Percentiles rank a stretch among this genome's conserved stretches.
Conservation (phyloP, 345 rosid species). For the Salix koriyanagi region DNA sequence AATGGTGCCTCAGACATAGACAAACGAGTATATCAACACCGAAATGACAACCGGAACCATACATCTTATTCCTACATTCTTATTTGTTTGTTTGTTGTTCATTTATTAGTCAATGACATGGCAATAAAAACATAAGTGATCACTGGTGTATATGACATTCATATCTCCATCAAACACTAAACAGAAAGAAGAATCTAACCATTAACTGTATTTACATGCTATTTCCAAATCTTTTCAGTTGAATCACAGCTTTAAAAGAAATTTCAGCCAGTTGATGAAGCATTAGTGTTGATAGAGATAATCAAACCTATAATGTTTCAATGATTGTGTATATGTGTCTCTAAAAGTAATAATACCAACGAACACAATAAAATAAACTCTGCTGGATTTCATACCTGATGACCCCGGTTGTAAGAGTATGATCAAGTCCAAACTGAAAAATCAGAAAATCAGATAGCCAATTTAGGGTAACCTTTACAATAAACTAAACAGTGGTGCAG, state of each 20-base stretch:
- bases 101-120: background rate
- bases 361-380: background rate
- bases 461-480: background rate
- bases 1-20: background rate
- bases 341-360: background rate
- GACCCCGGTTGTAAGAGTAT: constrained; percentile 92
- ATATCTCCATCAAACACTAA: background rate
- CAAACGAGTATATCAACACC: background rate
- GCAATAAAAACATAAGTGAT: background rate
- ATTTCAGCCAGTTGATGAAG: background rate
- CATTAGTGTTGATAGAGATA: background rate
- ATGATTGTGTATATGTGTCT: background rate
- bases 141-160: background rate
- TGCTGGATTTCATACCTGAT: constrained; percentile 52
- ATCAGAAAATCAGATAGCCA: constrained; percentile 8
- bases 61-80: background rate
- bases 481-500: background rate
- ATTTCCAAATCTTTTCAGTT: background rate
- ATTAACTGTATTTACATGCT: background rate
- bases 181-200: background rate
- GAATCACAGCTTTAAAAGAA: background rate
- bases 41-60: background rate
- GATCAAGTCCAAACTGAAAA: constrained; percentile 93
- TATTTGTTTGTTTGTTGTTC: background rate
- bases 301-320: background rate